These are phyloP conservation scores for Apodospora peruviana DNA, from an alignment of 495 filamentous ascomycete species.

Conservation along the genomic window DNA sequence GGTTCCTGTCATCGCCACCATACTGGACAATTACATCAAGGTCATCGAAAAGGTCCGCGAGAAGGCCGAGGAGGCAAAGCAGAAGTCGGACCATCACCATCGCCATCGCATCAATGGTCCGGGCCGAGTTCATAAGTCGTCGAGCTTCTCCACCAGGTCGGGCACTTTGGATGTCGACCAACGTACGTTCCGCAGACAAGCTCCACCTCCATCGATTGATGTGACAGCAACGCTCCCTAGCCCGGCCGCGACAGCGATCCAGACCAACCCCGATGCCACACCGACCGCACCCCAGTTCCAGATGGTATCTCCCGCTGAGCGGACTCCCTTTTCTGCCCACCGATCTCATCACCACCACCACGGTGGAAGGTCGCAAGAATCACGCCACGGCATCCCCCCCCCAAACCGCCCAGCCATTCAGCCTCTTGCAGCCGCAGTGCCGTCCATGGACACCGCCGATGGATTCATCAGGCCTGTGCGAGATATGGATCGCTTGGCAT, in stretches of 20 bases:
- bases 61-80: slow-evolving; percentile 66
- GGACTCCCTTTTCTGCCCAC: slow-evolving; percentile 54
- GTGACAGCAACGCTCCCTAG: slow-evolving; percentile 41
- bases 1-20: slow-evolving; percentile 98
- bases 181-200: slow-evolving; percentile 40
- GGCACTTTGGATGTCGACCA: slow-evolving; percentile 37
- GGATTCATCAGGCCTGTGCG: slow-evolving; percentile 77
- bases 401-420: slow-evolving; percentile 53
- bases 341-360: slow-evolving; percentile 57
- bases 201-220: slow-evolving; percentile 41
- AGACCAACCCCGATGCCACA: slow-evolving; percentile 46
- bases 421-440: slow-evolving; percentile 61
- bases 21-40: slow-evolving; percentile 96
- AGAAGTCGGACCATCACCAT: slow-evolving; percentile 38
- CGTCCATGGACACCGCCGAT: slow-evolving; percentile 68
- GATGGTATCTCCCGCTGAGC: slow-evolving; percentile 69
- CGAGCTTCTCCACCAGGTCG: slow-evolving; percentile 46
- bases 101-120: slow-evolving; percentile 39
- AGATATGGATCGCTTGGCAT: slow-evolving; percentile 79
- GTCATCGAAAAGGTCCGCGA: slow-evolving; percentile 87
- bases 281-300: slow-evolving; percentile 59
- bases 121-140: slow-evolving; percentile 39
- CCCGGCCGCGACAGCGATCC: slow-evolving; percentile 34
- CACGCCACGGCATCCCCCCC: slow-evolving; percentile 48
- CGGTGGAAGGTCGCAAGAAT: slow-evolving; percentile 55